Evolutionary conservation across 1,284 basidiomycete species (phyloP), one percentile per base, ranked within the genome.

Genomic region (Hymenochaete sp.): DNA sequence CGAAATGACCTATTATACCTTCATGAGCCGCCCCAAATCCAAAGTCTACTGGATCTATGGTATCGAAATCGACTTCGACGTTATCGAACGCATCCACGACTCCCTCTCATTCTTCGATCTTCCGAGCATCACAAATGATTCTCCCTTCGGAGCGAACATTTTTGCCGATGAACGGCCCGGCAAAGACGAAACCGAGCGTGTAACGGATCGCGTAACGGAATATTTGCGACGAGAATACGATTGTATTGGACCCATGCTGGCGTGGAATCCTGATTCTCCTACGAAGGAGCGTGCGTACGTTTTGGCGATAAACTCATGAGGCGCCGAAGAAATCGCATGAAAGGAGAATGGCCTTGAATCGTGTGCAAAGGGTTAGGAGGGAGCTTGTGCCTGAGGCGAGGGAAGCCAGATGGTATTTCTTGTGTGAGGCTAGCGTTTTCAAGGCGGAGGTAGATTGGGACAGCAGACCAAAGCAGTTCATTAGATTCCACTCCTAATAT

Each of bases 11-110:
- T 43, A 33, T 22, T 43, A 43, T 24, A 21, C 42, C 14, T 43
- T 21, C 42, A 43, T 43, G 42, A 16, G 16, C 9, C 21, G 13
- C 9, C 19, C 32, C 4, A 24, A 9, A 10, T 10, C n/a, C 10
- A 43, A 43, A 35, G 42, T 43, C 19, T 24, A 43, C 29, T 43
- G 42, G 42, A 43, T 43, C 32, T 43, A 43, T 22, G 42, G 42
- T 16, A 25, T 43, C 31, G 29, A 35, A 14, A 43, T 43, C 14
- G 42, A 43, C 29, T 33, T 32, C 29, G 29, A 35, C 14, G 18
- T 22, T 9, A 43, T 43, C 27, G 28, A 33, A 18, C 42, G 29
- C 4, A 43, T 43, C 31, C 28, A 33, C 9, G 42, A 43, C 21
- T 13, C 29, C 14, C 11, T 24, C 8, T 35, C 36, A 11, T 43